These are phyloP conservation scores for Blastocystis sp. DNA, from an alignment of 352 stramenopile species.

Conservation along the genomic window DNA sequence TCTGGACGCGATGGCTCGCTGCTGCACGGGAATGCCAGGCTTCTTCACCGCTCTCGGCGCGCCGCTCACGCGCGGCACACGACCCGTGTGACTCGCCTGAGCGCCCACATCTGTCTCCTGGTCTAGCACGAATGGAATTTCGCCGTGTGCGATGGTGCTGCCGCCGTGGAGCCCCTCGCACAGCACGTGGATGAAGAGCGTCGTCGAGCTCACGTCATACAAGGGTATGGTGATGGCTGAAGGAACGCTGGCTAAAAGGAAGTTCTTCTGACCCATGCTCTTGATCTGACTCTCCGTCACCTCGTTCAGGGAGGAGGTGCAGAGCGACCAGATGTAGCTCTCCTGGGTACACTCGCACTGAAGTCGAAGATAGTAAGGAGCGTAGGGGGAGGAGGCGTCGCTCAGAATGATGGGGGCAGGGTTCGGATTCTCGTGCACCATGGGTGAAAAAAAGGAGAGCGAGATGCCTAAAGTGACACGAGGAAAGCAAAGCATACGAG, in stretches of 20 bases:
- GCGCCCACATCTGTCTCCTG: no score
- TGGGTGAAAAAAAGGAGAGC: background rate
- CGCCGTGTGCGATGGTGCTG: background rate
- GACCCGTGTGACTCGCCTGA: no score
- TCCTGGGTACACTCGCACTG: background rate
- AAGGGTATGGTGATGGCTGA: background rate
- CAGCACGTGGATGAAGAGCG: conserved; percentile 1
- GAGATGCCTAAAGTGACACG: background rate
- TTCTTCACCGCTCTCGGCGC: no score
- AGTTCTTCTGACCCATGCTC: conserved; percentile 1
- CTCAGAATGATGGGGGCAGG: background rate
- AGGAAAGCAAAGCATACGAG: background rate
- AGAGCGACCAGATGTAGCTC: conserved; percentile 10
- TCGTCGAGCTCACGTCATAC: background rate
- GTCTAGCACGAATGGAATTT: background rate
- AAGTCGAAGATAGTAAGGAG: background rate
- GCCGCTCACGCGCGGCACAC: no score
- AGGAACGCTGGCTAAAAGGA: background rate
- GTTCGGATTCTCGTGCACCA: conserved; percentile 1
- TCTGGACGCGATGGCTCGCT: background rate
- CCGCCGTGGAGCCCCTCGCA: background rate
- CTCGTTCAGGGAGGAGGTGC: background rate
- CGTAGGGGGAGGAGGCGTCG: background rate
- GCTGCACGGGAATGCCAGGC: no score
- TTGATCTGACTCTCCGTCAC: background rate